Evolutionary conservation across 2,329 filamentous ascomycete genomes (phyloP), one percentile per base, ranked within the genome.

Genomic region (Alternaria burnsii): DNA sequence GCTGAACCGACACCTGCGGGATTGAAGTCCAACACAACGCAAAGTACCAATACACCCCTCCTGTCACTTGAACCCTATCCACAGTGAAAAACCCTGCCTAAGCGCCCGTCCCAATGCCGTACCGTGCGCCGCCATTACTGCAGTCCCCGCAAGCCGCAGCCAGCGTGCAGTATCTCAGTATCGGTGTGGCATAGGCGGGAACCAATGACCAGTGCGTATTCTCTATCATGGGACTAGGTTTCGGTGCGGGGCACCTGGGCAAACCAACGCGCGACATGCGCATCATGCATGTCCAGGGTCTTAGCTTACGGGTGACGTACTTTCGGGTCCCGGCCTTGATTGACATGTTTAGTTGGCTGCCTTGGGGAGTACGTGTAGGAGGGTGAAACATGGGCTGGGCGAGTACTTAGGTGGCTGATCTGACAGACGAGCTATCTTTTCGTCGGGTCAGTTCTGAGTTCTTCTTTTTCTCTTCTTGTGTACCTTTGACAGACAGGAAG

Each of bases 151-250:
- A 48, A 30, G 32, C 46, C 9, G 46, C 46, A 11, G 30, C 30
- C 46, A 52, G 43, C 52, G 22, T 50, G 46, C 34, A 36, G 32
- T 11, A 50, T 38, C 20, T 38, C 32, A 50, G 22, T 32, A 50
- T 36, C 32, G 46, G 46, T 50, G 46, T 50, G 46, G 14, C 46
- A 50, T 32, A 22, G 14, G 32, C 34, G 50, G 58, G 40, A 60
- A n/a, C 61, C 61, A 61, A 63, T 61, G 9, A 28, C 18, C 51
- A 47, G 46, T 30, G 53, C 20, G 12, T 18, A 22, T 43, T 28
- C 18, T 16, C 34, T 43, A 51, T 57, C 61, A 43, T 52, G 41
- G 55, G 57, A 52, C 53, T 58, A 44, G 61, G 53, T 61, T 58
- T 47, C 20, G 26, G 61, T 42, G 58, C 58, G 58, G 53, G 53